Evolutionary conservation across 768 basidiomycete genomes (phyloP), one percentile per base, ranked within the genome.

Genomic region (Melanogaster broomeanus): DNA sequence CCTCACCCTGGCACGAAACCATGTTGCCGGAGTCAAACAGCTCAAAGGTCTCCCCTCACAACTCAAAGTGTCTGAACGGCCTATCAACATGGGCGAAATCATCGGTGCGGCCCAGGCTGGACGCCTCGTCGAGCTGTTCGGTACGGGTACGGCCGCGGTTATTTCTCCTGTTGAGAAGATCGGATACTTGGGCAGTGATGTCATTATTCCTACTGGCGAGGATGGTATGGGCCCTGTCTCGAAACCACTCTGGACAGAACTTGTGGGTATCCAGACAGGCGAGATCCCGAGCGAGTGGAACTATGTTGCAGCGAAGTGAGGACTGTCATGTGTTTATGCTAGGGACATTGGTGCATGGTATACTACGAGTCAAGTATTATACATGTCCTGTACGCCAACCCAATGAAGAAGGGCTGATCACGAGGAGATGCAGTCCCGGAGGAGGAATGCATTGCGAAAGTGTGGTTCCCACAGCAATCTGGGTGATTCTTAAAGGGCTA

Each of bases 261-360:
- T 85, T 2, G 71, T 74, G 9, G 80, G 74, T 6, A 84, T 90
- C 48, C 92, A 96, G 70, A 86, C 83, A 55, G 93, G 93, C 4
- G 69, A 72, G 55, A 84, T 93, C 49, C 73, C 80, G 39, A 89
- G 88, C 65, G 83, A 87, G 25, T 96, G 93, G 93, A 88, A 83
- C 63, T 84, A 88, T 22, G 65, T 77, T 9, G 80, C 78, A 6
- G 39, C 56, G 34, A 60, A 70, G 49, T 67, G 65, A 47, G 35
- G 22, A 6, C 16, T 5, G n/a, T 47, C 7, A n/a, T 7, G 3
- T 6, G 48, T 37, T 22, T 53, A 41, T 39, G 8, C n/a, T 33
- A 16, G n/a, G n/a, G n/a, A n/a, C n/a, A n/a, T 33, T 35, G 13
- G 18, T 46, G 21, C 16, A 37, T 3, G 15, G 4, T 7, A n/a